These are phyloP conservation scores for Apophysomyces trapeziformis DNA, from an alignment of 371 early-diverging fungal genomes.

Conservation along the genomic window DNA sequence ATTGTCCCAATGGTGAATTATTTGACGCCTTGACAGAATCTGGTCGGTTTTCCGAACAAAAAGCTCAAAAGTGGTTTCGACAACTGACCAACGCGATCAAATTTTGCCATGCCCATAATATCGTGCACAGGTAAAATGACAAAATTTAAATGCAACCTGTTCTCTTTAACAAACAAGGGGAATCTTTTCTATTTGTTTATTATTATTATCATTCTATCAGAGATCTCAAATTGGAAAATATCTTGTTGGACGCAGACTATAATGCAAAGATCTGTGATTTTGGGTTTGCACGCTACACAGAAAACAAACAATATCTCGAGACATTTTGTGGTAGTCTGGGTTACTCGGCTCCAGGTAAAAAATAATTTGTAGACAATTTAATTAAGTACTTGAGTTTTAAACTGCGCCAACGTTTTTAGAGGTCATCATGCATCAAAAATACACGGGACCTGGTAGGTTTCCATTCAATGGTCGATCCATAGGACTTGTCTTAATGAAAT, in stretches of 20 bases:
- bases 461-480: background rate
- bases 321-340: slow-evolving; percentile 87
- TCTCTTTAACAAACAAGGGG: background rate
- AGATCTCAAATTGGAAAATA: slow-evolving; percentile 89
- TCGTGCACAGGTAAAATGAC: slow-evolving; percentile 73
- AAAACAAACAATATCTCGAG: slow-evolving; percentile 72
- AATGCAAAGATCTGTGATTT: slow-evolving; percentile 88
- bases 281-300: slow-evolving; percentile 83
- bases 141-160: background rate
- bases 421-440: slow-evolving; percentile 75
- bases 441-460: slow-evolving; percentile 73
- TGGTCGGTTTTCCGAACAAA: slow-evolving; percentile 58
- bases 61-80: slow-evolving; percentile 68
- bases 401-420: slow-evolving; percentile 38
- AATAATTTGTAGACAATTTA: slow-evolving; percentile 4
- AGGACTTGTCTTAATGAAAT: background rate
- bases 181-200: slow-evolving; percentile 7
- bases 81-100: slow-evolving; percentile 78
- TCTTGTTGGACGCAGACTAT: slow-evolving; percentile 74
- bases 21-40: slow-evolving; percentile 70
- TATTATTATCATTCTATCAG: slow-evolving; percentile 29
- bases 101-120: slow-evolving; percentile 76
- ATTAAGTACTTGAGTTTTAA: slow-evolving; percentile 9
- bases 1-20: slow-evolving; percentile 77
- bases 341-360: slow-evolving; percentile 77